Percentiles rank a stretch among this genome's conserved stretches.
phyloP scores from a whole-genome alignment of 345 rosid species.

The Ceriops decandra region DNA sequence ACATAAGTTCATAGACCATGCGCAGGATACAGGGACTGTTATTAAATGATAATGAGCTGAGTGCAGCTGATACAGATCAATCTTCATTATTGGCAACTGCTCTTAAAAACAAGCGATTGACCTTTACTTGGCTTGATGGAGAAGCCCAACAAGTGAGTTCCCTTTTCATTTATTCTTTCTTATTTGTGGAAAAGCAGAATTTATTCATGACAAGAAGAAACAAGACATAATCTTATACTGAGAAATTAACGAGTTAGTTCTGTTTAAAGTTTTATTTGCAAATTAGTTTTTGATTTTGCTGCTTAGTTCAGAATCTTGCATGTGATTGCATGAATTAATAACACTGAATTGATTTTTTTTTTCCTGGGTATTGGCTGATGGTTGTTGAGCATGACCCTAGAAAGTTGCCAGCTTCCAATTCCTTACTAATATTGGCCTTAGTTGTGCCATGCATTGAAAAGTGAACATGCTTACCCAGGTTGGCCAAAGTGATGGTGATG shows the following conservation, averaged over 20 bases:
- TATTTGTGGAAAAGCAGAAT: too few relatives aligned
- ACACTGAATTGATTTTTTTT: too few relatives aligned
- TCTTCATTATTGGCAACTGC: conserved; percentile 37
- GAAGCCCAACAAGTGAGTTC: conserved; percentile 74
- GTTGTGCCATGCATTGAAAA: not conserved
- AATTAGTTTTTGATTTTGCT: conserved; percentile 5
- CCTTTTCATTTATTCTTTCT: not conserved
- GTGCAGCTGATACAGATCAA: conserved; percentile 37
- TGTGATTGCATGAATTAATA: not conserved
- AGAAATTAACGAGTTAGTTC: too few relatives aligned
- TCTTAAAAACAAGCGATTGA: conserved; percentile 54
- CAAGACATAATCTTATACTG: too few relatives aligned
- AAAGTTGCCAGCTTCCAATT: not conserved
- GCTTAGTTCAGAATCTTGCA: not conserved
- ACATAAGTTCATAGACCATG: conserved; percentile 59
- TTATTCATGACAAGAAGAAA: too few relatives aligned
- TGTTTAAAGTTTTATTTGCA: not conserved
- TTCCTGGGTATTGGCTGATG: not conserved
- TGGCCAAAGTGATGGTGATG: not conserved
- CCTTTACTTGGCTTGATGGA: conserved; percentile 93
- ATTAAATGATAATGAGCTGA: conserved; percentile 34
- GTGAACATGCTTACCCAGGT: not conserved
- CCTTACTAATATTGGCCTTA: too few relatives aligned
- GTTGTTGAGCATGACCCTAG: not conserved
- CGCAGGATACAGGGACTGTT: conserved; percentile 73